Percentiles rank a stretch among this genome's conserved stretches.
phyloP scores from a whole-genome alignment of 257 asterid species.

The Orobanche coerulescens region DNA sequence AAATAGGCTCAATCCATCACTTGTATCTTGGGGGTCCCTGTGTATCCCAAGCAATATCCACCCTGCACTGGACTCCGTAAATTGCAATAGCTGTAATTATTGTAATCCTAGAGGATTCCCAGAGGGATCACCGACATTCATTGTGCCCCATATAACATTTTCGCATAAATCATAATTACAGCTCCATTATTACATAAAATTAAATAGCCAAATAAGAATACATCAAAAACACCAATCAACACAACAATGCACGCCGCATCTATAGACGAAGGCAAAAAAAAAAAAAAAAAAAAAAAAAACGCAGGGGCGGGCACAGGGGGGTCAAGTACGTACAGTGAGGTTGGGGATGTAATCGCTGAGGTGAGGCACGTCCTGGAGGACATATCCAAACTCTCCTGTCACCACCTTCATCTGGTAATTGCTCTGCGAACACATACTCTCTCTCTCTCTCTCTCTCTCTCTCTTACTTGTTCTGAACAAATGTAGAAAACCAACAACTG shows the following conservation, averaged over 20 bases:
- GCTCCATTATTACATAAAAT: neutral
- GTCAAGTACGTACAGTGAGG: slow-evolving; percentile 42
- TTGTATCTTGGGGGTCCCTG: no score
- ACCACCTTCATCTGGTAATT: slow-evolving; percentile 51
- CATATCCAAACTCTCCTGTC: slow-evolving; percentile 47
- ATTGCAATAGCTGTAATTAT: slow-evolving; percentile 1
- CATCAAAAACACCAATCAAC: slow-evolving; percentile 8
- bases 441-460: no score
- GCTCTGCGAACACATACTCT: slow-evolving; percentile 31
- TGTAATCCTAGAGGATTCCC: neutral
- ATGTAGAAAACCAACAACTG: neutral
- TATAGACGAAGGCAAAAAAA: neutral
- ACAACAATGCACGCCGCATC: slow-evolving; percentile 6
- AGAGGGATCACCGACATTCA: neutral
- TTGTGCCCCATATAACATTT: neutral
- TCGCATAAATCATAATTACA: neutral
- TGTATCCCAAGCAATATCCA: no score
- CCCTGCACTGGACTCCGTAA: neutral
- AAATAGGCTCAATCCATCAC: neutral
- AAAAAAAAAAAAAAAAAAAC: no score
- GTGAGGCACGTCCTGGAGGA: slow-evolving; percentile 70
- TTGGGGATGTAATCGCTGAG: slow-evolving; percentile 54
- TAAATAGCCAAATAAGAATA: slow-evolving; percentile 12
- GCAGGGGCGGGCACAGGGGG: no score
- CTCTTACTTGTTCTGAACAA: no score